phyloP scores from a whole-genome alignment of 176 grass and related monocot genomes.

The Cenchrus fungigraminus region DNA sequence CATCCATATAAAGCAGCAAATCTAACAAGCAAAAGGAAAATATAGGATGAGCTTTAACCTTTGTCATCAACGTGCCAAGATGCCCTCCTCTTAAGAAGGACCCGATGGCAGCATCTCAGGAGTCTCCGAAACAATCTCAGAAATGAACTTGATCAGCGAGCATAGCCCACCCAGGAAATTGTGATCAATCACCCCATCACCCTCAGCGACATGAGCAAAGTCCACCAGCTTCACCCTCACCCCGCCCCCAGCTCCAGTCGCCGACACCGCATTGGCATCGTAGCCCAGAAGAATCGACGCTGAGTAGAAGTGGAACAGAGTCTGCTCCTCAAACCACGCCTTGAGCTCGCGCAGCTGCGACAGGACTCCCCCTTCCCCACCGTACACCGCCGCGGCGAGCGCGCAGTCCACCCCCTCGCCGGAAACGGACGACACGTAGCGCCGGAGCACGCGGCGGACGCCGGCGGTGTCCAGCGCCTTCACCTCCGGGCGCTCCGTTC shows the following conservation, averaged over 20 bases:
- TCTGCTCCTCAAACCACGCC: constrained; percentile 90
- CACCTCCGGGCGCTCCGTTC: constrained; percentile 44
- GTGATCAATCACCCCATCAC: constrained; percentile 82
- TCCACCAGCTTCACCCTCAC: constrained; percentile 79
- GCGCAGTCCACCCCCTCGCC: constrained; percentile 47
- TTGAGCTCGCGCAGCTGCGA: constrained; percentile 81
- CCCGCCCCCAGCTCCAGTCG: not conserved
- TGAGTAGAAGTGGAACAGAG: constrained; percentile 91
- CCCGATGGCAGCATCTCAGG: not conserved
- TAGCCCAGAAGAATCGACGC: constrained; percentile 72
- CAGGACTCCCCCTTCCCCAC: constrained; percentile 59
- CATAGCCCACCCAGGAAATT: constrained; percentile 89
- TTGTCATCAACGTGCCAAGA: constrained; percentile 9
- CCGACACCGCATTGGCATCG: constrained; percentile 48
- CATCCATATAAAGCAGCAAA: constrained; percentile 33
- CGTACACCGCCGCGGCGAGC: constrained; percentile 63
- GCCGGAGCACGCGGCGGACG: constrained; percentile 62
- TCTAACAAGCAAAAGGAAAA: constrained; percentile 29
- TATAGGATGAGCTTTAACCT: constrained; percentile 21
- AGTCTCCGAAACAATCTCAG: constrained; percentile 58
- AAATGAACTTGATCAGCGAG: constrained; percentile 77
- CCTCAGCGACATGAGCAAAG: constrained; percentile 76
- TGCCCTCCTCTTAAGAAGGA: constrained; percentile 18
- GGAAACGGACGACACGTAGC: constrained; percentile 58
- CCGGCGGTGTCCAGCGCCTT: constrained; percentile 50